phyloP scores from a whole-genome alignment of 1,284 basidiomycete genomes.

The Ceratobasidium theobromae region DNA sequence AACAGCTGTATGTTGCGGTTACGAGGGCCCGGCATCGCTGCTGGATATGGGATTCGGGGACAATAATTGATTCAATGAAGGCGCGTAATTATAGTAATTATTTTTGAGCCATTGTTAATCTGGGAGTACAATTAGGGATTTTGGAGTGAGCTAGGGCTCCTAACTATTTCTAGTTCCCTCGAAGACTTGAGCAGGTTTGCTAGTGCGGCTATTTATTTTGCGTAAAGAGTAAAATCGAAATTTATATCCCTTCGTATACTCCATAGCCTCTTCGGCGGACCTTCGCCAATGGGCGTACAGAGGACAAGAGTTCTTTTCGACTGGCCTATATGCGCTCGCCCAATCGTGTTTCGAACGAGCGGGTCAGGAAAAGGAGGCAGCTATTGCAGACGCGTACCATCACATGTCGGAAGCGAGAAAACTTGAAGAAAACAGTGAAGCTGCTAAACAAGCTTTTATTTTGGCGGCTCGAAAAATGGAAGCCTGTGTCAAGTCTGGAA shows the following conservation, averaged over 20 bases:
- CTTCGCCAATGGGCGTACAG: conserved; percentile 8
- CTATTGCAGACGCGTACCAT: conserved; percentile 17
- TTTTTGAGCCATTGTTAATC: not conserved
- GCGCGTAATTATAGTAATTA: not conserved
- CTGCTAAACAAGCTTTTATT: not conserved
- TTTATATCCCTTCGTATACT: not conserved
- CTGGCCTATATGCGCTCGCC: conserved; percentile 12
- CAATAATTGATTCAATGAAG: not conserved
- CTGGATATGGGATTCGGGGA: conserved; percentile 56
- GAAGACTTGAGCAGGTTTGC: conserved; percentile 1
- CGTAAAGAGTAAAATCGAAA: not conserved
- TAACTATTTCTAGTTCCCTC: not conserved
- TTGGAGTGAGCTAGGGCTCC: not conserved
- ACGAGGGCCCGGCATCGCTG: conserved; percentile 67
- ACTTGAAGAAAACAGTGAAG: not conserved
- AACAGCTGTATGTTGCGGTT: conserved; percentile 68
- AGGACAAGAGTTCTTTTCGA: conserved; percentile 24
- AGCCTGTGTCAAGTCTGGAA: not conserved
- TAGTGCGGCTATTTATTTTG: not conserved
- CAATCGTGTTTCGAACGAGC: conserved; percentile 20
- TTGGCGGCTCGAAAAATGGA: conserved; percentile 12
- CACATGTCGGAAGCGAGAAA: conserved; percentile 19
- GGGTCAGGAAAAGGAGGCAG: conserved; percentile 3
- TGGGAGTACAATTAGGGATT: not conserved
- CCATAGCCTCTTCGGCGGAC: not conserved